Percentiles rank a stretch among this genome's conserved stretches.
phyloP scores from a whole-genome alignment of 2,329 filamentous ascomycete genomes.

The Fusarium paranaense region DNA sequence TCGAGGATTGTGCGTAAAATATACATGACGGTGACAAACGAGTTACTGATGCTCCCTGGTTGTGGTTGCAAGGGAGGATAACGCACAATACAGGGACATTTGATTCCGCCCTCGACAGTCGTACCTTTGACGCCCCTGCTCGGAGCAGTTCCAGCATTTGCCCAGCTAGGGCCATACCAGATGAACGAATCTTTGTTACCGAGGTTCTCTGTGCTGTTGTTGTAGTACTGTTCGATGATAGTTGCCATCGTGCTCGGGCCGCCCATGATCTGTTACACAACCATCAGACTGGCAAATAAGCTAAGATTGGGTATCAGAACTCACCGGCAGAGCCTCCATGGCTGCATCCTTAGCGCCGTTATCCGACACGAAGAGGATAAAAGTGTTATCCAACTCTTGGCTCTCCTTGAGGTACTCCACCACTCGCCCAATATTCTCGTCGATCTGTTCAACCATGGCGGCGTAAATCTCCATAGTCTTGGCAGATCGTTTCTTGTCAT shows the following conservation, averaged over 20 bases:
- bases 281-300: too few species aligned
- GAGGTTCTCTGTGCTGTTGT: neutral
- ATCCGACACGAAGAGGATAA: neutral
- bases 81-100: constrained; percentile 26
- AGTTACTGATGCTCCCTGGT: constrained; percentile 48
- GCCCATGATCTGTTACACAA: neutral
- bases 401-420: neutral
- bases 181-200: neutral
- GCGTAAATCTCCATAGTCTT: neutral
- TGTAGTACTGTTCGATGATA: neutral
- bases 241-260: neutral
- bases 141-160: constrained; percentile 53
- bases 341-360: neutral
- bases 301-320: neutral
- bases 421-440: neutral
- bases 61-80: constrained; percentile 50
- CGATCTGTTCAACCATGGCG: neutral
- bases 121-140: constrained; percentile 50
- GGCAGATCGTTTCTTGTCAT: neutral
- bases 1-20: constrained; percentile 61
- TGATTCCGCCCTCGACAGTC: constrained; percentile 43
- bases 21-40: constrained; percentile 59
- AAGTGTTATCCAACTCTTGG: neutral
- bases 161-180: constrained; percentile 58
- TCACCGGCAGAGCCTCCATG: neutral